phyloP scores from a whole-genome alignment of 1,139 yeast species.

The Protomyces pachydermus region DNA sequence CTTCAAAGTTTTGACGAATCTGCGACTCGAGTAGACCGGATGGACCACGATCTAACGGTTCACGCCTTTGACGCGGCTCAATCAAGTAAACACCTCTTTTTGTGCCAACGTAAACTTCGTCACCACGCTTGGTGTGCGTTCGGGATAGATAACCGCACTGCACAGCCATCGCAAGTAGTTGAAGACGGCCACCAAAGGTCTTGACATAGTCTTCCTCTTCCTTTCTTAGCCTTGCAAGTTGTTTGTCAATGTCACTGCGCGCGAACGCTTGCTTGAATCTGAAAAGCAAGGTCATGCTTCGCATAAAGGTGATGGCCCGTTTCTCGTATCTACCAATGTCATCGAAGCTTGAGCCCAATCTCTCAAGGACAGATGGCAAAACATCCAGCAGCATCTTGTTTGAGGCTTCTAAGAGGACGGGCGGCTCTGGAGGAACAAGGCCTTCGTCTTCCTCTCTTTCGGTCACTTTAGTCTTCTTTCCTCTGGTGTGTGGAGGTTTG shows the following conservation, averaged over 20 bases:
- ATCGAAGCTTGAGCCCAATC: no score
- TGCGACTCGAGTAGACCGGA: background rate
- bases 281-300: constrained; percentile 8
- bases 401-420: no score
- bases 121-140: background rate
- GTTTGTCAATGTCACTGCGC: background rate
- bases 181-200: constrained; percentile 4
- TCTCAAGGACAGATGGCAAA: no score
- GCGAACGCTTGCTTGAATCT: constrained; percentile 5
- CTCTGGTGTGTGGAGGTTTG: no score
- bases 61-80: background rate
- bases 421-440: no score
- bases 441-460: no score
- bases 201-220: constrained; percentile 13
- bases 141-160: constrained; percentile 1
- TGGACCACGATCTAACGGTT: background rate
- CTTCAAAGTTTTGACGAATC: constrained; percentile 1
- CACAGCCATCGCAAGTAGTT: constrained; percentile 4
- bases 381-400: no score
- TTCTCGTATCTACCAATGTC: no score
- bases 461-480: no score
- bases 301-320: background rate
- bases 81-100: background rate
- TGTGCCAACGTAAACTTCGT: constrained; percentile 1
- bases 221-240: background rate